phyloP scores from a whole-genome alignment of 176 grass and related monocot species.

The Sorghum bicolor region Sorghum_bicolor_NCBIv3 NC_012878.2:53499501-53500000 shows the following conservation, averaged over 20 bases:
- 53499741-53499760: constrained; percentile 52
- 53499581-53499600: constrained; percentile 73
- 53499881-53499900: constrained; percentile 23
- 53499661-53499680: constrained; percentile 69
- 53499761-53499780: constrained; percentile 36
- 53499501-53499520: constrained; percentile 41
- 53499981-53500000: constrained; percentile 47
- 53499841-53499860: constrained; percentile 60
- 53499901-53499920: constrained; percentile 41
- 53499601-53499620: constrained; percentile 59
- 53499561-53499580: constrained; percentile 37
- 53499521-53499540: constrained; percentile 37
- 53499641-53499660: constrained; percentile 69
- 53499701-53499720: constrained; percentile 41
- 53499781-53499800: constrained; percentile 40
- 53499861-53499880: constrained; percentile 49
- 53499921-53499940: constrained; percentile 55
- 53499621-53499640: constrained; percentile 44
- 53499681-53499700: constrained; percentile 53
- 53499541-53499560: constrained; percentile 52
- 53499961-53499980: constrained; percentile 73
- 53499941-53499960: constrained; percentile 53
- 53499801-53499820: constrained; percentile 36
- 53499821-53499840: constrained; percentile 42
- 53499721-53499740: constrained; percentile 17